Conservation (phyloP, 2,329 filamentous ascomycete species). For the Apiospora rasikravindrae region DNA sequence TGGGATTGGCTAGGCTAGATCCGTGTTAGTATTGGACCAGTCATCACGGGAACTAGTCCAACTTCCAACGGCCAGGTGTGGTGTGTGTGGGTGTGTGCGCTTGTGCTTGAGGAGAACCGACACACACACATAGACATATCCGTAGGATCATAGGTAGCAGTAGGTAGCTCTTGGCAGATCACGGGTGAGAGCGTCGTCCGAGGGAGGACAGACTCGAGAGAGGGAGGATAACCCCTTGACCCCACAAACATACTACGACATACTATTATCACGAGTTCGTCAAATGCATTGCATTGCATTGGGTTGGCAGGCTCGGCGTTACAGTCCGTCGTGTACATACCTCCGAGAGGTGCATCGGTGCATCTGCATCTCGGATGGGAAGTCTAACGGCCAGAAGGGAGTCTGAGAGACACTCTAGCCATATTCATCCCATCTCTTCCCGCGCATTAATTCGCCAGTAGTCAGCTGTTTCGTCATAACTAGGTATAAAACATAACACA, state of each 20-base stretch:
- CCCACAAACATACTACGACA: constrained; percentile 15
- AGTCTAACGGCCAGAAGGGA: not conserved
- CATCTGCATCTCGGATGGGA: not conserved
- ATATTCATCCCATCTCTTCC: not conserved
- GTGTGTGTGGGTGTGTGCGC: too few relatives aligned
- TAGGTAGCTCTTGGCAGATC: not conserved
- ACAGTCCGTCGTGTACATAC: too few relatives aligned
- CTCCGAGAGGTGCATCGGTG: not conserved
- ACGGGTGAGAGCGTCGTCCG: not conserved
- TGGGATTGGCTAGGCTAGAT: constrained; percentile 13
- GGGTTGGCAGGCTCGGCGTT: not conserved
- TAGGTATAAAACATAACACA: not conserved
- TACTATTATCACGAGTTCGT: constrained; percentile 8
- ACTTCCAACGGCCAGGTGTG: constrained; percentile 7
- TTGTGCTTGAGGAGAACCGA: not conserved
- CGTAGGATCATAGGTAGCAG: too few relatives aligned
- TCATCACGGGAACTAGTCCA: constrained; percentile 10
- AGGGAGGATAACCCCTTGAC: not conserved
- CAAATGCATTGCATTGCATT: constrained; percentile 10
- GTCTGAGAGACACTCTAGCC: not conserved
- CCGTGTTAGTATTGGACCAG: not conserved
- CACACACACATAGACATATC: not conserved
- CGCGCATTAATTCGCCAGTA: not conserved
- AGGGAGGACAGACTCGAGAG: not conserved
- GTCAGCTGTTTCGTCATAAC: constrained; percentile 9